Conservation (phyloP, 1,284 basidiomycete species). For the Omphalotus olearius region DNA sequence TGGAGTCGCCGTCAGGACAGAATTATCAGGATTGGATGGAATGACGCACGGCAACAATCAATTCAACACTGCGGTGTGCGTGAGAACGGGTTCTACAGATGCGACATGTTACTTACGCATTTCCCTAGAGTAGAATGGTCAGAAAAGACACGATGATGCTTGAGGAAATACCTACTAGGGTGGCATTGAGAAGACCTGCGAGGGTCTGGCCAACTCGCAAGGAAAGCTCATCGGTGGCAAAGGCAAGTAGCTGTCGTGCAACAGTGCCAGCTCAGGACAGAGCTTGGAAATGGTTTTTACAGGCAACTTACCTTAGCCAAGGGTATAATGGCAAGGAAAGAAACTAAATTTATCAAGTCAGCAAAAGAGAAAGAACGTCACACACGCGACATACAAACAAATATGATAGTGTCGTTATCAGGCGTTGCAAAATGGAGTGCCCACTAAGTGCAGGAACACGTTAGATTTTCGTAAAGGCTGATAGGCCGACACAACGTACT, state of each 20-base stretch:
- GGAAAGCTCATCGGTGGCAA: conserved; percentile 86
- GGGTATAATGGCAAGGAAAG: conserved; percentile 71
- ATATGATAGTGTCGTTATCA: conserved; percentile 57
- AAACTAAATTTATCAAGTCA: conserved; percentile 37
- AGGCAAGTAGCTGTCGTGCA: conserved; percentile 62
- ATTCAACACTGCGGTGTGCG: conserved; percentile 53
- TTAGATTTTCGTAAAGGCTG: conserved; percentile 5
- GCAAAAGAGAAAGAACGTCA: background rate
- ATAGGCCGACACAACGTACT: conserved; percentile 34
- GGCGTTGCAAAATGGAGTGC: conserved; percentile 59
- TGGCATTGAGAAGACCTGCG: conserved; percentile 83
- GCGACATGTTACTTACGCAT: conserved; percentile 49
- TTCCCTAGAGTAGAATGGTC: conserved; percentile 46
- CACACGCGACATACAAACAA: conserved; percentile 55
- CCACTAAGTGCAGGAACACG: conserved; percentile 45
- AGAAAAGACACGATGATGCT: background rate
- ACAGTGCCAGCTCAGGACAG: background rate
- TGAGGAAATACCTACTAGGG: conserved; percentile 49
- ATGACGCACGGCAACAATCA: conserved; percentile 68
- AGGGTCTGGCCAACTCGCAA: conserved; percentile 81
- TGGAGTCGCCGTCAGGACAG: conserved; percentile 15
- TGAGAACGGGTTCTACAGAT: too few species aligned
- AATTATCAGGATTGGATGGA: conserved; percentile 13
- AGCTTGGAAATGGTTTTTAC: background rate
- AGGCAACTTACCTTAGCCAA: conserved; percentile 56